Percentiles rank a stretch among this genome's conserved stretches.
phyloP scores from a whole-genome alignment of 768 basidiomycete genomes.

The Terana coerulea region DNA sequence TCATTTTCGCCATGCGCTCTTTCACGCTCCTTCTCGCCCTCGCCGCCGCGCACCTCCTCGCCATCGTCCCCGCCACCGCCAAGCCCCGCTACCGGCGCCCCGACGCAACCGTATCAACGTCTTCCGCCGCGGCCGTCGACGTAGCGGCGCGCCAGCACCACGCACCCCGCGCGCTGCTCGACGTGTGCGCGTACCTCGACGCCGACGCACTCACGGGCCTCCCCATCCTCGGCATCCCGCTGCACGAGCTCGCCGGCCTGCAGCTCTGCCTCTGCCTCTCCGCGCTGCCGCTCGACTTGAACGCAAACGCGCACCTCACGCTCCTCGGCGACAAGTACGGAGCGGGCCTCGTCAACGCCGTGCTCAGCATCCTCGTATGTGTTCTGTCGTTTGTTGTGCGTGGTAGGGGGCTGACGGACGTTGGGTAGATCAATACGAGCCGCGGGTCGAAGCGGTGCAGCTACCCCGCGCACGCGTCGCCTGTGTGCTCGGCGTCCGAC shows the following conservation, averaged over 20 bases:
- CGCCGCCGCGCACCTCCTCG: neutral
- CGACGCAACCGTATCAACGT: neutral
- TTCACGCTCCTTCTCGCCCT: slow-evolving; percentile 5
- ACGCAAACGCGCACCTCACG: slow-evolving; percentile 6
- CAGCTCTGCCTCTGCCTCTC: slow-evolving; percentile 39
- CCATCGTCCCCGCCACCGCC: neutral
- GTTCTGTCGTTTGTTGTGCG: too few relatives aligned
- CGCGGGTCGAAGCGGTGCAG: slow-evolving; percentile 29
- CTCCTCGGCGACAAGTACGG: slow-evolving; percentile 14
- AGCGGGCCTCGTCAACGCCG: neutral
- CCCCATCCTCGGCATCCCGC: slow-evolving; percentile 6
- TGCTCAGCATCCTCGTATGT: slow-evolving; percentile 24
- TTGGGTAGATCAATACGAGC: slow-evolving; percentile 32
- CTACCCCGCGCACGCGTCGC: slow-evolving; percentile 30
- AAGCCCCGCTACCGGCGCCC: neutral
- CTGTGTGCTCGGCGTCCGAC: slow-evolving; percentile 27
- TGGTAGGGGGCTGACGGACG: neutral
- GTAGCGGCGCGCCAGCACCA: slow-evolving; percentile 16
- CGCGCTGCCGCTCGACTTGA: slow-evolving; percentile 14
- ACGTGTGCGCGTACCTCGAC: slow-evolving; percentile 21
- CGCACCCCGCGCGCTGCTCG: slow-evolving; percentile 14
- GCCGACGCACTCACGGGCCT: slow-evolving; percentile 1
- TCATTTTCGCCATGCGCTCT: slow-evolving; percentile 5
- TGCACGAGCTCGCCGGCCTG: slow-evolving; percentile 10
- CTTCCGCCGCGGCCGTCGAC: neutral